phyloP scores from a whole-genome alignment of 208 protist genomes.

The Trypanosoma lewisi region DNA sequence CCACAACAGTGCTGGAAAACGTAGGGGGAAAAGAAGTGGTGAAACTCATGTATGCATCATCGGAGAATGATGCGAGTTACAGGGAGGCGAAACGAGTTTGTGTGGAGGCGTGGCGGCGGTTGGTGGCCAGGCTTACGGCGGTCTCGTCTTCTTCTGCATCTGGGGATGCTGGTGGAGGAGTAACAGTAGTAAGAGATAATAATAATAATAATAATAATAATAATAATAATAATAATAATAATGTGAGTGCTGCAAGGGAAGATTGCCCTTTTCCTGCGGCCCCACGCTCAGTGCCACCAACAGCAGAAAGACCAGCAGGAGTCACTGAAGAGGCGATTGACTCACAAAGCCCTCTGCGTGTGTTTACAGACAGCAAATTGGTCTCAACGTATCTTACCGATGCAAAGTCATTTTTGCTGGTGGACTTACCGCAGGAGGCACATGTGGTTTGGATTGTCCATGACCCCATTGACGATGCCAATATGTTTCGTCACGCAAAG shows the following conservation, averaged over 20 bases:
- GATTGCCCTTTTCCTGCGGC: background rate
- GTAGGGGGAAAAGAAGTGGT: constrained; percentile 22
- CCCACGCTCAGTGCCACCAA: background rate
- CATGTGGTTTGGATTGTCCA: constrained; percentile 48
- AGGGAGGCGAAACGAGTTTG: constrained; percentile 24
- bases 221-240: background rate
- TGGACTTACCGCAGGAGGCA: constrained; percentile 40
- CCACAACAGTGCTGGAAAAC: constrained; percentile 28
- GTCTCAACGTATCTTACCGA: constrained; percentile 20
- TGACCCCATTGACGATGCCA: constrained; percentile 17
- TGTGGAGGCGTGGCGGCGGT: constrained; percentile 29
- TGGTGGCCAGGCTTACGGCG: background rate
- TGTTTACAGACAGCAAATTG: constrained; percentile 32
- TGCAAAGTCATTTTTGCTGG: constrained; percentile 27
- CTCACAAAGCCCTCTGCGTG: constrained; percentile 11
- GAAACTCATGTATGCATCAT: constrained; percentile 31
- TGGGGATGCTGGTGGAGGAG: background rate
- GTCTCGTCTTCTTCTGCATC: background rate
- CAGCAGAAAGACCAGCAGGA: background rate
- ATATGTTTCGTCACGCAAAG: constrained; percentile 15
- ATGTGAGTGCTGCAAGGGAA: background rate
- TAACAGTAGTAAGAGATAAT: background rate
- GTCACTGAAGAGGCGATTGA: background rate
- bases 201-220: background rate
- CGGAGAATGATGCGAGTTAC: constrained; percentile 18